Evolutionary conservation across 2,329 filamentous ascomycete genomes (phyloP).

Genomic region (Pseudomassariella vexata): DNA sequence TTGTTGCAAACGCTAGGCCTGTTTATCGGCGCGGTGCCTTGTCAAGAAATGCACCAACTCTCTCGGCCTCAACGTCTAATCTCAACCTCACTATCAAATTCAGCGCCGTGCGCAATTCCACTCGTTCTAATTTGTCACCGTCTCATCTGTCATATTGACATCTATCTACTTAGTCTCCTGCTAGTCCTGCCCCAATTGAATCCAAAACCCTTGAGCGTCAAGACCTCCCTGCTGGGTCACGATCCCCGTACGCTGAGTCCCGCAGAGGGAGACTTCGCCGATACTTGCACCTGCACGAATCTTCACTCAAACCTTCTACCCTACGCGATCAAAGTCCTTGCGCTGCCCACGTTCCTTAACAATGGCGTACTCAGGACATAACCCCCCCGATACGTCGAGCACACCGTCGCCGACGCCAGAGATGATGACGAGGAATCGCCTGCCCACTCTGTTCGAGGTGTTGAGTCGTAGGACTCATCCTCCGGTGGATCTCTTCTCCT

Average conservation of each 20-base stretch:
- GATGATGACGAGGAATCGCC: slow-evolving; percentile 64
- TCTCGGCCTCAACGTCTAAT: slow-evolving; percentile 10
- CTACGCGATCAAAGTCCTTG: not conserved
- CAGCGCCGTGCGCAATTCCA: slow-evolving; percentile 22
- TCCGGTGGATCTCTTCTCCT: slow-evolving; percentile 94
- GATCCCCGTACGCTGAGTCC: no score
- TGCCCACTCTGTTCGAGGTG: slow-evolving; percentile 94
- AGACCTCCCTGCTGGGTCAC: no score
- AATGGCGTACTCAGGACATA: slow-evolving; percentile 28
- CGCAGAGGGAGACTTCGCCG: no score
- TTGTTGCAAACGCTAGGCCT: no score
- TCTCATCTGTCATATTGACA: slow-evolving; percentile 2
- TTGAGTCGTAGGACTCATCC: slow-evolving; percentile 89
- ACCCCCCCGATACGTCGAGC: slow-evolving; percentile 18
- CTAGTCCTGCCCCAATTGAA: no score
- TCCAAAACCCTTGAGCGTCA: no score
- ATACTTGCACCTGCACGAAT: no score
- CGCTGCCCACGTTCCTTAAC: slow-evolving; percentile 10
- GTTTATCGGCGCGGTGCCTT: no score
- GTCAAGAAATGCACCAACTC: not conserved
- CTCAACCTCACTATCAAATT: slow-evolving; percentile 11
- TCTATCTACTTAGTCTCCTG: slow-evolving; percentile 5
- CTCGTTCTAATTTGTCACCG: slow-evolving; percentile 10
- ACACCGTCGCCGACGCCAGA: slow-evolving; percentile 53
- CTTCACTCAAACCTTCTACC: no score